Evolutionary conservation across 2,329 filamentous ascomycete species (phyloP).

Genomic region (Fusarium hostae): DNA sequence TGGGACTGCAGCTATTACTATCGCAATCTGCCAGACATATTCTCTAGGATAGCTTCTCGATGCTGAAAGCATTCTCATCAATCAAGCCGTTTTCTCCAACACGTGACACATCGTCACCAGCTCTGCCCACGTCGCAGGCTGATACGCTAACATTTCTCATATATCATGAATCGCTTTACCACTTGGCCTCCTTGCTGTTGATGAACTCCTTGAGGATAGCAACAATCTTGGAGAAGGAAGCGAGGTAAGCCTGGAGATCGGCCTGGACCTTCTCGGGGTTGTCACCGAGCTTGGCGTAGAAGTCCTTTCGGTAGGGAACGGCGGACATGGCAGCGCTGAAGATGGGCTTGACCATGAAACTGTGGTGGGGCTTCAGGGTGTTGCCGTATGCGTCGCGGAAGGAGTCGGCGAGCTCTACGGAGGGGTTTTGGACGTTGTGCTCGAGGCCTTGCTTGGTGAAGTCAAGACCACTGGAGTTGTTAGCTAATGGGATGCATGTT

Average conservation of each 20-base stretch:
- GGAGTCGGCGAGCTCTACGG: conserved; percentile 82
- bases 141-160: conserved; percentile 4
- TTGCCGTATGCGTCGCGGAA: conserved; percentile 87
- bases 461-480: conserved; percentile 79
- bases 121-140: conserved; percentile 1
- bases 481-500: not conserved
- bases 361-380: conserved; percentile 93
- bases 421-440: conserved; percentile 75
- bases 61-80: conserved; percentile 12
- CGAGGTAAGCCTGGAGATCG: conserved; percentile 77
- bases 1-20: conserved; percentile 7
- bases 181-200: conserved; percentile 67
- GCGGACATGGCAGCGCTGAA: conserved; percentile 94
- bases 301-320: conserved; percentile 92
- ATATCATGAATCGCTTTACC: conserved; percentile 52
- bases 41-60: conserved; percentile 16
- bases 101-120: conserved; percentile 15
- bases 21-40: conserved; percentile 3
- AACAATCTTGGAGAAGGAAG: conserved; percentile 81
- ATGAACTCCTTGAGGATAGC: conserved; percentile 75
- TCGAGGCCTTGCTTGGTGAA: conserved; percentile 90
- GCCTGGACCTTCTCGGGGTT: conserved; percentile 70
- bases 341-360: conserved; percentile 87
- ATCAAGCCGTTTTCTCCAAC: conserved; percentile 19
- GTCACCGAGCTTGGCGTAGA: conserved; percentile 86